A percentile compares a stretch with the other conserved stretches of the same genome.
Evolutionary conservation across 1,284 basidiomycete species (phyloP).

Genomic region (Inonotus hispidus): DNA sequence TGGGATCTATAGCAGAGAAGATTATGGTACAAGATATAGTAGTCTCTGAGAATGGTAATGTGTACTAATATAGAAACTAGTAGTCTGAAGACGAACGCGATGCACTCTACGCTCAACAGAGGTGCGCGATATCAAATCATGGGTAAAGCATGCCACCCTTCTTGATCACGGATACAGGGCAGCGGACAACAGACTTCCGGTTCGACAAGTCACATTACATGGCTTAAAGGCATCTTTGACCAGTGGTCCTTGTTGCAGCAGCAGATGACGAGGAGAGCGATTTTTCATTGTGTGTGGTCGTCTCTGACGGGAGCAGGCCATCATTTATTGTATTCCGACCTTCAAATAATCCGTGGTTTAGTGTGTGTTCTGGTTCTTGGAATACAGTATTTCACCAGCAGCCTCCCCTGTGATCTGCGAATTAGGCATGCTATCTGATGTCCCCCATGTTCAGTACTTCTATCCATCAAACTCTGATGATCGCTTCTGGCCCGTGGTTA

Average conservation of each 20-base stretch:
- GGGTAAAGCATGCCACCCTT: conserved; percentile 1
- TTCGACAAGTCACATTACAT: background rate
- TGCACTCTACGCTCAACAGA: no score
- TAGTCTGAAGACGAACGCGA: no score
- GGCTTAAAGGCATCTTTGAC: background rate
- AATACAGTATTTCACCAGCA: background rate
- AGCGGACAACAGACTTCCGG: background rate
- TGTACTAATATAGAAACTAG: no score
- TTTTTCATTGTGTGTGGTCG: background rate
- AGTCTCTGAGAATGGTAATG: no score
- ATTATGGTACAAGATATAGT: no score
- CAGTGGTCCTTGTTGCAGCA: conserved; percentile 6
- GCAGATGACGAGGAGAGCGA: background rate
- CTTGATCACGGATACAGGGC: background rate
- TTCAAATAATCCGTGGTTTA: background rate
- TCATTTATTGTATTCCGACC: no score
- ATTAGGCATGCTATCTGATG: background rate
- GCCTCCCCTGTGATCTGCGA: no score
- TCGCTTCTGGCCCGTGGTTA: no score
- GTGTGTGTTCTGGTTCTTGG: background rate
- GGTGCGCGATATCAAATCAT: conserved; percentile 1
- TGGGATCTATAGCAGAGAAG: no score
- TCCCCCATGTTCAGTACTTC: conserved; percentile 3
- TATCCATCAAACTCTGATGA: no score
- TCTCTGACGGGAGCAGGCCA: background rate